These are phyloP conservation scores for Fusarium brachygibbosum DNA, from an alignment of 2,329 filamentous ascomycete species.

Conservation along the genomic window DNA sequence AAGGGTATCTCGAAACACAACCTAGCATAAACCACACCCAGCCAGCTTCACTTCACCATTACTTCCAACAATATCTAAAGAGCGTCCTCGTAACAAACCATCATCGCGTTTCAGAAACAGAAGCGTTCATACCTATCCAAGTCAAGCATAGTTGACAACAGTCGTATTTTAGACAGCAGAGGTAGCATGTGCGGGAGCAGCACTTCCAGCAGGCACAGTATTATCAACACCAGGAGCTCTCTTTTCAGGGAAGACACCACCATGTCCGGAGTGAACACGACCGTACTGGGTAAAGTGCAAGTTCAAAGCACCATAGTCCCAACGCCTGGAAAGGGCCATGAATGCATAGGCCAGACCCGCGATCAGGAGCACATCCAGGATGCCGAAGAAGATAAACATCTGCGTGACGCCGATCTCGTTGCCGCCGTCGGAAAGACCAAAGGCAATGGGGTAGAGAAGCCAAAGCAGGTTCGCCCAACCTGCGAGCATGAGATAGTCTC, in stretches of 20 bases:
- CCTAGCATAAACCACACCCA: neutral
- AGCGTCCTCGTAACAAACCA: neutral
- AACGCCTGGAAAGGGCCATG: slow-evolving; percentile 60
- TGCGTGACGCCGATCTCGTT: slow-evolving; percentile 35
- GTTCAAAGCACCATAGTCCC: slow-evolving; percentile 67
- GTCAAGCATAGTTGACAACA: neutral
- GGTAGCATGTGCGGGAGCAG: slow-evolving; percentile 23
- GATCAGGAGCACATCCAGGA: slow-evolving; percentile 64
- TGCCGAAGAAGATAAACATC: slow-evolving; percentile 59
- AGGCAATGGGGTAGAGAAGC: slow-evolving; percentile 69
- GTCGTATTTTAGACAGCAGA: slow-evolving; percentile 23
- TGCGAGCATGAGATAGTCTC: slow-evolving; percentile 62
- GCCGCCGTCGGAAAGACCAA: slow-evolving; percentile 36
- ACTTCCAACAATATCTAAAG: neutral
- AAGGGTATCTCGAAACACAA: slow-evolving; percentile 42
- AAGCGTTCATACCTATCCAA: neutral
- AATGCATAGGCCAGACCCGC: slow-evolving; percentile 60
- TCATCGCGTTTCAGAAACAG: no score
- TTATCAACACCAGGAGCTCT: slow-evolving; percentile 35
- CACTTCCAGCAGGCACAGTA: slow-evolving; percentile 26
- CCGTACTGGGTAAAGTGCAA: slow-evolving; percentile 69
- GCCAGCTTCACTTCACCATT: neutral
- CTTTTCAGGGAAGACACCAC: slow-evolving; percentile 64
- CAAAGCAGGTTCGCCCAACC: slow-evolving; percentile 65
- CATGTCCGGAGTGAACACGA: slow-evolving; percentile 58